Base-by-base conservation (phyloP, 345 rosid genomes). In the Camelina hispida region DNA sequence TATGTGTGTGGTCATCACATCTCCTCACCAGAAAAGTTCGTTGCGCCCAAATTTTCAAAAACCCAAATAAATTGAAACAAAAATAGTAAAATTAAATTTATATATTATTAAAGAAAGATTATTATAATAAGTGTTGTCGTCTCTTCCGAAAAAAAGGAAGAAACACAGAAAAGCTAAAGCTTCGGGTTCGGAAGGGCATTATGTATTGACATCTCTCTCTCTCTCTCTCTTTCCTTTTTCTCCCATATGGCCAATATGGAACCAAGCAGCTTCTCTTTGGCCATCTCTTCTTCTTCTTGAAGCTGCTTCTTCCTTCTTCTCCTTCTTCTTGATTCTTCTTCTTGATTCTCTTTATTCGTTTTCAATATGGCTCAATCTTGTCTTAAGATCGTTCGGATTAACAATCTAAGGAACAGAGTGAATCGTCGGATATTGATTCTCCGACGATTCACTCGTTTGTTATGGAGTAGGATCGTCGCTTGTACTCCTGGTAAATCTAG, bases 401-500 rank as follows among this genome's bases (percentile, higher is more conserved):
- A 80, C 28, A 79, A 80, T 42, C 87, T 85, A 6, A 66, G 79
- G 37, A 77, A 51, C 10, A 79, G 86, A 68, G 74, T 88, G 17
- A 79, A 79, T 11, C 87, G 90, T 17, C 84, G 89, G 18, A 62
- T 91, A 48, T 75, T 81, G 30, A 65, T 76, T 44, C 83, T 91
- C 37, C 81, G 89, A 13, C 80, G 90, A 17, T 86, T 86, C 84
- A 82, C 89, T 57, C 78, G 85, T 7, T 78, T 79, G 20, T 65
- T 82, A 5, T 87, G 87, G 87, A 81, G 80, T 42, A 71, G 78
- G 44, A 25, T 88, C 66, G 67, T 82, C 43, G 40, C 83, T 13
- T 86, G 93, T 51, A 83, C 90, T 6, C 62, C 83, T 0, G 80
- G 85, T 2, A 88, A 87, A 83, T 89, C 89, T 3, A 37, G 81